Percentiles rank a stretch among this genome's conserved stretches.
phyloP scores from a whole-genome alignment of 192 early-diverging fungal genomes.

The Jimgerdemannia flammicorona region DNA sequence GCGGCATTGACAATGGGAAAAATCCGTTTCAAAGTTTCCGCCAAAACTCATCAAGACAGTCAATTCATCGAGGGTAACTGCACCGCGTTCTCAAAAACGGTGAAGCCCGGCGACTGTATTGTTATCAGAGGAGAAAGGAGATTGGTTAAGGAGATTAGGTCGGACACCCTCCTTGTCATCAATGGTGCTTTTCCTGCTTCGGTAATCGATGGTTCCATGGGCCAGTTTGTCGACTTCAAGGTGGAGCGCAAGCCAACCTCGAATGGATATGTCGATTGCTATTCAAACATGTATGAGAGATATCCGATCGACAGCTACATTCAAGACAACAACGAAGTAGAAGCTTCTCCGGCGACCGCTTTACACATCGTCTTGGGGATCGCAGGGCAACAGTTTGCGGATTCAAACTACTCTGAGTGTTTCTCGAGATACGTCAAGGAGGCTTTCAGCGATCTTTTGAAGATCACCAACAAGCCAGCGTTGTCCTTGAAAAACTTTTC shows the following conservation, averaged over 20 bases:
- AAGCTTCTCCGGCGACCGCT: not conserved
- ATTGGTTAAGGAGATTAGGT: conserved; percentile 10
- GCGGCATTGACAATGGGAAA: not conserved
- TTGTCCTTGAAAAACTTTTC: not conserved
- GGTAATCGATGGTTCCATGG: not conserved
- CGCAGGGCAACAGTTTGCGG: not conserved
- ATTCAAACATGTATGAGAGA: not conserved
- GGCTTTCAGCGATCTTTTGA: not conserved
- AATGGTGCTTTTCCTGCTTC: not conserved
- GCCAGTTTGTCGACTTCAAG: not conserved
- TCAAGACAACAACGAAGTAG: not conserved
- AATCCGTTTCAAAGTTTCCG: not conserved
- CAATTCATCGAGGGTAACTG: not conserved
- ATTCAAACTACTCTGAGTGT: not conserved
- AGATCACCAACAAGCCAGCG: not conserved
- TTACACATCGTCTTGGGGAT: not conserved
- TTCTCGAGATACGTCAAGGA: not conserved
- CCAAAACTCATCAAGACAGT: not conserved
- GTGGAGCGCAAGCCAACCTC: not conserved
- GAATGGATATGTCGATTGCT: not conserved
- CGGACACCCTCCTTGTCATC: conserved; percentile 8
- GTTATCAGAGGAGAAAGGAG: conserved; percentile 12
- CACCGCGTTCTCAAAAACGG: not conserved
- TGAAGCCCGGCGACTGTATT: conserved; percentile 6
- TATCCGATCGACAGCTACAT: not conserved